Evolutionary conservation across 345 rosid species (phyloP), one percentile per base, ranked within the genome.

Genomic region (Raphanus sativus): DNA sequence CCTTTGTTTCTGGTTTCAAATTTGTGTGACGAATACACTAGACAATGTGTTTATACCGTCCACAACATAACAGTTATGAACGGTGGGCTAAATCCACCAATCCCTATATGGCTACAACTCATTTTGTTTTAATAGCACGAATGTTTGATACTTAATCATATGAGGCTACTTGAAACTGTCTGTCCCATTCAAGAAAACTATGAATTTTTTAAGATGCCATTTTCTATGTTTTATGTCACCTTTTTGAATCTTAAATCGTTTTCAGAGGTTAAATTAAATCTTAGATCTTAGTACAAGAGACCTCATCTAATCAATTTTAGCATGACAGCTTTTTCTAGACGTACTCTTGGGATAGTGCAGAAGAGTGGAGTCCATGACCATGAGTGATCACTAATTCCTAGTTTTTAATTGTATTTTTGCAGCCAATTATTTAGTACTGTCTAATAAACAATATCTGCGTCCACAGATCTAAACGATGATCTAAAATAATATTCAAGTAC

Each of bases 401-500:
- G 12, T 54, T 54, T n/a, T 24, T n/a, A 33, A 21, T 25, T 64
- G 54, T 52, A 33, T 33, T 5, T 33, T 33, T 21, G 67, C 15
- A 28, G 24, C 25, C 48, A 59, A 6, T 54, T 74, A 54, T 65
- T 55, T 54, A 40, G 21, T 15, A n/a, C 8, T 12, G 4, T 62
- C 11, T 62, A 29, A 13, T 30, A 6, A 6, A 38, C 5, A 16
- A 40, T 65, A 55, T 26, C 65, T 36, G 30, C 21, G 10, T 15
- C 42, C 60, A 56, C 59, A 29, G 59, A 75, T 56, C 59, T 66
- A 56, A 56, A 75, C 21, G 21, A 74, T 74, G 56, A 26, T 15
- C 21, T 34, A 9, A 65, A 34, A 25, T 15, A 74, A 34, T 54
- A 64, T 54, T 54, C 3, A 64, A 33, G 36, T 54, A 16, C 40